Base-by-base conservation (phyloP, 2,329 filamentous ascomycete genomes). In the Simplicillium sp. region DNA sequence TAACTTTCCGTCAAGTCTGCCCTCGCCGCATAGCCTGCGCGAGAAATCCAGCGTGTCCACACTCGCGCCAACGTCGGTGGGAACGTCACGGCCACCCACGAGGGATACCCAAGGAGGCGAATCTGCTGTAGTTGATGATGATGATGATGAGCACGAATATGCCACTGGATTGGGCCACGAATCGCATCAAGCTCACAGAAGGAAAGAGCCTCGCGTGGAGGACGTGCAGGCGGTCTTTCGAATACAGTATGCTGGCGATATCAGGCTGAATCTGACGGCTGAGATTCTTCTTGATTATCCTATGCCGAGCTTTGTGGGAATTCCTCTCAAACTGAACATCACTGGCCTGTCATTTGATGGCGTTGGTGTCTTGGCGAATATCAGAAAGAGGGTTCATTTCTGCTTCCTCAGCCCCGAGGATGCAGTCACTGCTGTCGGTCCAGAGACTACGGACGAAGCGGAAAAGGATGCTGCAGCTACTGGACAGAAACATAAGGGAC, bases 281-380 rank as follows among this genome's bases (percentile, higher is more conserved):
- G 89, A 97, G 62, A 95, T 98, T 34, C 70, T 97, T 28, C 80
- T 98, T 29, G 92, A 98, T 62, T 98, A 98, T 59, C 92, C 92
- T 1, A 97, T 97, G 87, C 89, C 89, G 33, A 94, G 87, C 66
- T 98, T 98, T 55, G 90, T 97, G 3, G 88, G 89, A 11, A 90
- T 98, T 46, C 92, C 92, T 1, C 74, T 98, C 36, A 90, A 92
- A 60, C 72, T 98, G 18, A 95, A 90, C 59, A 94, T 98, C 50
- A 97, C 92, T 1, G 92, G 92, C 0, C 65, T 98, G 45, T 88
- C 85, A 0, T 98, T 98, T 63, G 90, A 98, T 57, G 92, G 92
- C 1, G 86, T 97, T 9, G 90, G 89, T 1, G 86, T 97, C 36
- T 64, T 96, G 43, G 92, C 92, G 9, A 84, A 94, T 61, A 95